A percentile compares a stretch with the other conserved stretches of the same genome.
phyloP scores from a whole-genome alignment of 495 filamentous ascomycete genomes.

The Talaromyces borbonicus region DNA sequence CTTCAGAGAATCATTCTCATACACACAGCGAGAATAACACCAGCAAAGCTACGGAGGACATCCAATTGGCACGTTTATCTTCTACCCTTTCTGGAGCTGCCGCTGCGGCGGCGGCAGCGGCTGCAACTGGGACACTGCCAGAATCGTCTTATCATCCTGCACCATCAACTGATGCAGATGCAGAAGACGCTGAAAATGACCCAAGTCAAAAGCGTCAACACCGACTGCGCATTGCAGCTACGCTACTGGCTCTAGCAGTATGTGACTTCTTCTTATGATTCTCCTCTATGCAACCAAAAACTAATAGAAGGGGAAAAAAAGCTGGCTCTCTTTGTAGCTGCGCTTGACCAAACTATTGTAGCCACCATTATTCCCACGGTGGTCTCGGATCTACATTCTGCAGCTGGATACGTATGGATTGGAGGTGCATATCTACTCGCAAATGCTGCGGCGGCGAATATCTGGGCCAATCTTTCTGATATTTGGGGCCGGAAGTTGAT shows the following conservation, averaged over 20 bases:
- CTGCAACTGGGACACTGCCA: background rate
- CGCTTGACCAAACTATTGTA: conserved; percentile 53
- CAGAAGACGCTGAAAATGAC: background rate
- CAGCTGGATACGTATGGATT: conserved; percentile 56
- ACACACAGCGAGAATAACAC: background rate
- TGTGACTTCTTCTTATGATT: background rate
- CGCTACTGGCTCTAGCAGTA: conserved; percentile 21
- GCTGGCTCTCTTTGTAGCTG: conserved; percentile 41
- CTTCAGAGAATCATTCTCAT: too few relatives aligned
- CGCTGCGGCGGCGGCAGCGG: background rate
- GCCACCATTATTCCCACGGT: conserved; percentile 53
- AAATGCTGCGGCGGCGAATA: conserved; percentile 40
- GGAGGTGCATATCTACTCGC: conserved; percentile 54
- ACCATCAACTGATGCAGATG: conserved; percentile 15
- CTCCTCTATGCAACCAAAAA: too few relatives aligned
- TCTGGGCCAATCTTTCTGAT: conserved; percentile 50
- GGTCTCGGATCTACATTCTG: conserved; percentile 45
- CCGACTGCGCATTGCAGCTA: conserved; percentile 16
- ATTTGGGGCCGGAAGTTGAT: conserved; percentile 54
- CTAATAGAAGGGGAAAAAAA: too few relatives aligned
- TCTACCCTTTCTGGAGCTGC: background rate
- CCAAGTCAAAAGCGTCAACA: conserved; percentile 9
- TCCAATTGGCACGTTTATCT: conserved; percentile 1
- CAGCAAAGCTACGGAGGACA: background rate
- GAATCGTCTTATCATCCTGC: conserved; percentile 28